A percentile compares a stretch with the other conserved stretches of the same genome.
Evolutionary conservation across 2,329 filamentous ascomycete species (phyloP).

Genomic region (Cladosporium oxysporum): DNA sequence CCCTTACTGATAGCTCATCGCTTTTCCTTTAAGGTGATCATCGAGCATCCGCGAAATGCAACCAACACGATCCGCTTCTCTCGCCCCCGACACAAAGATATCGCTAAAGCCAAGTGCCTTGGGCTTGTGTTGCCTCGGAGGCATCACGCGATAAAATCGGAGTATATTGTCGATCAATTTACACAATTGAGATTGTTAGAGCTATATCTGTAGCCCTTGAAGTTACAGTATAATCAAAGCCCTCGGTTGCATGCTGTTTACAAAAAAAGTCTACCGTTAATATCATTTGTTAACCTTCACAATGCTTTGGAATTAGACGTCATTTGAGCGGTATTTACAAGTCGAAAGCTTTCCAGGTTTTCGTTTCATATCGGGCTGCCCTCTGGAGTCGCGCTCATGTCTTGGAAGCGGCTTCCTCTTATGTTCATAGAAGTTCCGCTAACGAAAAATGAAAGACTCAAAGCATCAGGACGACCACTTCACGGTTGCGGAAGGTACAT

Average conservation of each 20-base stretch:
- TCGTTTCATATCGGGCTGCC: not conserved
- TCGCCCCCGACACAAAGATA: constrained; percentile 23
- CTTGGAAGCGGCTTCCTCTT: not conserved
- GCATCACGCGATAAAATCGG: not conserved
- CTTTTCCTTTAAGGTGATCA: not conserved
- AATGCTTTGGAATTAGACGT: too few species aligned
- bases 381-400: not conserved
- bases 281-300: too few species aligned
- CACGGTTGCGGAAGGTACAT: not conserved
- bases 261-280: too few species aligned
- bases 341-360: not conserved
- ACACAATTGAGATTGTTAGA: too few species aligned
- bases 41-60: constrained; percentile 5
- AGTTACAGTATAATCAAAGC: too few species aligned
- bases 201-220: too few species aligned
- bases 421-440: too few species aligned
- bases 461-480: not conserved
- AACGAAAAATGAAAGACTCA: not conserved
- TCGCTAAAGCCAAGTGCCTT: constrained; percentile 21
- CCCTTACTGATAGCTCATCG: not conserved
- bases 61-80: constrained; percentile 22
- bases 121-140: constrained; percentile 7
- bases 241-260: too few species aligned
- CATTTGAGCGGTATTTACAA: not conserved
- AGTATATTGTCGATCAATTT: not conserved